These are phyloP conservation scores for Macrocybe gigantea DNA, from an alignment of 768 basidiomycete genomes.

Conservation along the genomic window DNA sequence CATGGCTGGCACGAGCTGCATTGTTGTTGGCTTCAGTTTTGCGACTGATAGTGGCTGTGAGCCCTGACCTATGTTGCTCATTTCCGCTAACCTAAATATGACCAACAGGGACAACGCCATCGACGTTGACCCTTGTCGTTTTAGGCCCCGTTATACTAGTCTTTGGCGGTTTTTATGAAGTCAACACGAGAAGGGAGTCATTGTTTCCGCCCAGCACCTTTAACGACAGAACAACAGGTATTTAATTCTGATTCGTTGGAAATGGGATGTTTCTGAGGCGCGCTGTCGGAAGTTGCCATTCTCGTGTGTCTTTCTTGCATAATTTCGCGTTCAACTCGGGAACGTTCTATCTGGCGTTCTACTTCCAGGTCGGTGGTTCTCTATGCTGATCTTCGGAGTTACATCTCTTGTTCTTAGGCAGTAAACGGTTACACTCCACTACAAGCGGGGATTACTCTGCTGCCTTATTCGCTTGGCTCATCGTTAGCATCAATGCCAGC, in stretches of 20 bases:
- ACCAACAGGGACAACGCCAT: conserved; percentile 54
- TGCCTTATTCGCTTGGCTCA: conserved; percentile 83
- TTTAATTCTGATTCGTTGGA: conserved; percentile 13
- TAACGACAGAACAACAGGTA: conserved; percentile 54
- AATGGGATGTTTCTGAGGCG: conserved; percentile 11
- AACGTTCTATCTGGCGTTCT: conserved; percentile 82
- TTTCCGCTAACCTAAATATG: conserved; percentile 6
- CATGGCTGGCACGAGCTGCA: conserved; percentile 66
- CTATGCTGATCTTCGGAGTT: conserved; percentile 6
- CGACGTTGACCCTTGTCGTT: conserved; percentile 55
- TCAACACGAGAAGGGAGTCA: conserved; percentile 57
- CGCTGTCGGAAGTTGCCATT: conserved; percentile 44
- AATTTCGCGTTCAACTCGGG: conserved; percentile 81
- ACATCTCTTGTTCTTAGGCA: conserved; percentile 35
- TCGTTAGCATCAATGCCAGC: conserved; percentile 81
- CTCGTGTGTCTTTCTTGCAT: conserved; percentile 73
- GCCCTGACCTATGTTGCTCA: conserved; percentile 17
- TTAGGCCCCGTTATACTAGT: conserved; percentile 50
- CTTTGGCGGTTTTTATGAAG: conserved; percentile 63
- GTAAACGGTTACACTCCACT: conserved; percentile 68
- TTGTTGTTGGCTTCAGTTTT: conserved; percentile 79
- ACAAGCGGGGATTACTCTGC: conserved; percentile 64
- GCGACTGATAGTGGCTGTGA: conserved; percentile 65
- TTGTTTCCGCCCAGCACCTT: conserved; percentile 67
- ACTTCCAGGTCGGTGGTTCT: conserved; percentile 58